Conservation (phyloP, 2,329 filamentous ascomycete species). For the Penicillium olsonii region DNA sequence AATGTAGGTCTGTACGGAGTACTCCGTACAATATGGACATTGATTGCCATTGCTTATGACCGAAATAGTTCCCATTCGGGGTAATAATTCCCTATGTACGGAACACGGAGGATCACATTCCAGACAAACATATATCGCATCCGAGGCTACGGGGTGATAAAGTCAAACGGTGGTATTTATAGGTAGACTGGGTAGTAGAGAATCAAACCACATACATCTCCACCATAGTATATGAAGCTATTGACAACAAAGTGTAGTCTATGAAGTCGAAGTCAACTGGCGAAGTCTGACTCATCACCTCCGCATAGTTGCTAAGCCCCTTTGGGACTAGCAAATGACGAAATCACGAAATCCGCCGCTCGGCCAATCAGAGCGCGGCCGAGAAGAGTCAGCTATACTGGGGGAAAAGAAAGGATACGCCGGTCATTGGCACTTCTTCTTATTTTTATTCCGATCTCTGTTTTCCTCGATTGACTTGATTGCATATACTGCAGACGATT, state of each 20-base stretch:
- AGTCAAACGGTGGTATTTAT: too few relatives aligned
- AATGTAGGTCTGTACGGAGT: too few relatives aligned
- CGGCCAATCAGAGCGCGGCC: constrained; percentile 19
- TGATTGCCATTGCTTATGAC: too few relatives aligned
- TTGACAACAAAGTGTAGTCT: too few relatives aligned
- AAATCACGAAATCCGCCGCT: constrained; percentile 12
- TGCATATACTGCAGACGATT: not conserved
- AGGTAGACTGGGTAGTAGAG: too few relatives aligned
- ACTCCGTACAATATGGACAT: not conserved
- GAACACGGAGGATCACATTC: not conserved
- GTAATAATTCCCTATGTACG: not conserved
- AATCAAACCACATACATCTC: too few relatives aligned
- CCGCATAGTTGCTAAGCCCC: constrained; percentile 6
- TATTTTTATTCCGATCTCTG: not conserved
- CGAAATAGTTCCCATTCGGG: too few relatives aligned
- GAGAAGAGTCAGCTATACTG: constrained; percentile 8
- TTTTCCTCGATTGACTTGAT: too few relatives aligned
- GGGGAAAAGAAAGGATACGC: not conserved
- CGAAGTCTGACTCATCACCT: constrained; percentile 12
- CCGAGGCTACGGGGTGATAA: not conserved
- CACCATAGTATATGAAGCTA: too few relatives aligned
- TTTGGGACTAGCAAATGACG: constrained; percentile 22
- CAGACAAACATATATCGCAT: not conserved
- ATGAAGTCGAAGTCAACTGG: too few relatives aligned
- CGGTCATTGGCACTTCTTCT: constrained; percentile 1